A percentile compares a stretch with the other conserved stretches of the same genome.
Evolutionary conservation across 495 filamentous ascomycete genomes (phyloP).

Genomic region (Clohesyomyces aquaticus): DNA sequence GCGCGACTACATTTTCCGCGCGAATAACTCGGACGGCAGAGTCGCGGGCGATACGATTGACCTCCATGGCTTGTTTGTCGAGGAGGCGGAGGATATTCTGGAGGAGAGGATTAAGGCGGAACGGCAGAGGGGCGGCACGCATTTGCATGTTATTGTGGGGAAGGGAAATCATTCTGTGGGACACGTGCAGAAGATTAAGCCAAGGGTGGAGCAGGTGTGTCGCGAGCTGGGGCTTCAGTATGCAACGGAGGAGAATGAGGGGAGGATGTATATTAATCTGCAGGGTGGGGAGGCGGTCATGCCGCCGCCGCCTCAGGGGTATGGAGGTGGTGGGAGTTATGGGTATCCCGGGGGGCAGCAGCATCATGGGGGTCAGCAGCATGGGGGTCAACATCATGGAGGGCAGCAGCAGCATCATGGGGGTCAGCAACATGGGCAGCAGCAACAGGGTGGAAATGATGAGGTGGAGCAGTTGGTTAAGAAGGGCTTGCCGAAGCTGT

Average conservation of each 20-base stretch:
- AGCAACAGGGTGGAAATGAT: constrained; percentile 54
- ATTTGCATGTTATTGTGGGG: constrained; percentile 89
- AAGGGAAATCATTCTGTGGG: constrained; percentile 85
- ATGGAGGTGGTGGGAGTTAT: constrained; percentile 12
- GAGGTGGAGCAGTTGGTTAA: constrained; percentile 67
- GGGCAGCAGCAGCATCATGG: constrained; percentile 46
- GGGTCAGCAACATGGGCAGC: constrained; percentile 25
- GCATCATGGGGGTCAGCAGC: constrained; percentile 37
- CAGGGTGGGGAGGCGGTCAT: constrained; percentile 60
- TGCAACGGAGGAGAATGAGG: constrained; percentile 82
- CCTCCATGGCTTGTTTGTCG: constrained; percentile 89
- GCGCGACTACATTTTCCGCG: constrained; percentile 89
- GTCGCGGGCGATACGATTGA: constrained; percentile 84
- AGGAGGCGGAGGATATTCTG: constrained; percentile 89
- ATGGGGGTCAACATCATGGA: constrained; percentile 46
- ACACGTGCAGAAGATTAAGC: constrained; percentile 88
- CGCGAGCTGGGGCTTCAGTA: constrained; percentile 79
- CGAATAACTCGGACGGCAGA: constrained; percentile 77
- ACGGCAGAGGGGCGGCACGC: constrained; percentile 67
- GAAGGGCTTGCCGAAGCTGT: constrained; percentile 60
- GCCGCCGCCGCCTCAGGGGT: constrained; percentile 53
- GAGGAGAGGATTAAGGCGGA: constrained; percentile 79
- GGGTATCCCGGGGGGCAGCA: constrained; percentile 27
- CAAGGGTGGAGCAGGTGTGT: constrained; percentile 84
- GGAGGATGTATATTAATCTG: constrained; percentile 76